phyloP scores from a whole-genome alignment of 2,329 filamentous ascomycete species.

The Trichothecium sympodiale region DNA sequence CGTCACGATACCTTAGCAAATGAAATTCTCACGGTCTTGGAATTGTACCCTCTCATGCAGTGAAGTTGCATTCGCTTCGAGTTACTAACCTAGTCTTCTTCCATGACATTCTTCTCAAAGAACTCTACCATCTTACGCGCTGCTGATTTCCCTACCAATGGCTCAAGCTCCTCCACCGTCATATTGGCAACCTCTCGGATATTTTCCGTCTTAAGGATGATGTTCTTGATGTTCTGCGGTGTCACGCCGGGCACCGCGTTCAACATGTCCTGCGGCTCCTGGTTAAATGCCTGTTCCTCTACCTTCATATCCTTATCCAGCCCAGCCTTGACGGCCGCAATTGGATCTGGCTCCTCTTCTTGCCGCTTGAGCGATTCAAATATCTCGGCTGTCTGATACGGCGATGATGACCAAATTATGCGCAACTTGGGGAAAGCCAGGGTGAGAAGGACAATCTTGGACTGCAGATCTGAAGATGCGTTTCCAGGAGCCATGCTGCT shows the following conservation, averaged over 20 bases:
- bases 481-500: constrained; percentile 50
- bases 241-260: constrained; percentile 74
- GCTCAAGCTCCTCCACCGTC: constrained; percentile 58
- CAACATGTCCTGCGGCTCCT: constrained; percentile 85
- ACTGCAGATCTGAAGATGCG: constrained; percentile 65
- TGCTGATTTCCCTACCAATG: constrained; percentile 66
- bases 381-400: constrained; percentile 95
- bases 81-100: constrained; percentile 27
- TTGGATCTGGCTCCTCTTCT: constrained; percentile 80
- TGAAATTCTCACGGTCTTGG: too few species aligned
- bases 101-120: constrained; percentile 57
- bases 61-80: too few species aligned
- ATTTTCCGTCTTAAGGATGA: constrained; percentile 65
- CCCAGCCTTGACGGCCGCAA: constrained; percentile 74
- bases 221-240: constrained; percentile 60
- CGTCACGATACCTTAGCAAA: too few species aligned
- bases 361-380: constrained; percentile 89
- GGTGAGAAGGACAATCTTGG: constrained; percentile 83
- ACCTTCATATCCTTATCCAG: constrained; percentile 45
- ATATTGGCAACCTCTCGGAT: constrained; percentile 80
- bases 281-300: constrained; percentile 65
- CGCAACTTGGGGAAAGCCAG: constrained; percentile 82
- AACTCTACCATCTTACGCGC: constrained; percentile 69
- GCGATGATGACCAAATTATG: constrained; percentile 87
- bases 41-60: too few species aligned